Conservation (phyloP, 2,329 filamentous ascomycete genomes). For the Camillea tinctor region DNA sequence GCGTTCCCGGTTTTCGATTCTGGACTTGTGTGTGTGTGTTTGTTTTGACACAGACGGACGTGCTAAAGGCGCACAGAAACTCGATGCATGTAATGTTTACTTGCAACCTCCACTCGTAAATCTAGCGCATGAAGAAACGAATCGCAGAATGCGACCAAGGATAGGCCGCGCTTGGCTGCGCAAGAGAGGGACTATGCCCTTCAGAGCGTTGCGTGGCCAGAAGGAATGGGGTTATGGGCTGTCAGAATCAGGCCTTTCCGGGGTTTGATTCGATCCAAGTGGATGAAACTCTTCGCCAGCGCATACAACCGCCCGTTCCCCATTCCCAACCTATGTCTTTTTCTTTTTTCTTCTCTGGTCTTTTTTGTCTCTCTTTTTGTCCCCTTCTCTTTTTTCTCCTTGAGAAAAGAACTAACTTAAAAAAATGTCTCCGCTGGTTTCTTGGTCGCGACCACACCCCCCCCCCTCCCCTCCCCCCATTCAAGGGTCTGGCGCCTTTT, state of each 20-base stretch:
- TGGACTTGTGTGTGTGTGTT: conserved; percentile 19
- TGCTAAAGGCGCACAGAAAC: conserved; percentile 14
- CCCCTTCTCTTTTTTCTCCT: conserved; percentile 1
- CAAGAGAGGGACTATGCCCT: conserved; percentile 15
- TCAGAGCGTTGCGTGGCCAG: conserved; percentile 20
- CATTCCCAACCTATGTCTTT: conserved; percentile 11
- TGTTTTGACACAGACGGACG: conserved; percentile 23
- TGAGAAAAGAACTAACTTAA: conserved; percentile 16
- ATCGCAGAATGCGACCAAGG: conserved; percentile 29
- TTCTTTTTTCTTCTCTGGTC: background rate
- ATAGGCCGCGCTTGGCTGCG: conserved; percentile 28
- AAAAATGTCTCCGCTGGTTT: conserved; percentile 13
- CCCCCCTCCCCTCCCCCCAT: background rate
- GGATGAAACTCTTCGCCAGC: conserved; percentile 32
- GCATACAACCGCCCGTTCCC: conserved; percentile 27
- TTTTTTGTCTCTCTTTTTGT: conserved; percentile 6
- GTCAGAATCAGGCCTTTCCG: conserved; percentile 24
- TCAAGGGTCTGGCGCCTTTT: conserved; percentile 1
- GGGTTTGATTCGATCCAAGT: conserved; percentile 33
- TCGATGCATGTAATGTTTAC: conserved; percentile 19
- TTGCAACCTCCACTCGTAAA: background rate
- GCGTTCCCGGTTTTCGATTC: conserved; percentile 9
- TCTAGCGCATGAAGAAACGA: conserved; percentile 28
- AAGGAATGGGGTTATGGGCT: conserved; percentile 26
- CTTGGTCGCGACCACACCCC: background rate